Evolutionary conservation across 331 rosid species (phyloP), one percentile per base, ranked within the genome.

Genomic region (Saraca asoca): DNA sequence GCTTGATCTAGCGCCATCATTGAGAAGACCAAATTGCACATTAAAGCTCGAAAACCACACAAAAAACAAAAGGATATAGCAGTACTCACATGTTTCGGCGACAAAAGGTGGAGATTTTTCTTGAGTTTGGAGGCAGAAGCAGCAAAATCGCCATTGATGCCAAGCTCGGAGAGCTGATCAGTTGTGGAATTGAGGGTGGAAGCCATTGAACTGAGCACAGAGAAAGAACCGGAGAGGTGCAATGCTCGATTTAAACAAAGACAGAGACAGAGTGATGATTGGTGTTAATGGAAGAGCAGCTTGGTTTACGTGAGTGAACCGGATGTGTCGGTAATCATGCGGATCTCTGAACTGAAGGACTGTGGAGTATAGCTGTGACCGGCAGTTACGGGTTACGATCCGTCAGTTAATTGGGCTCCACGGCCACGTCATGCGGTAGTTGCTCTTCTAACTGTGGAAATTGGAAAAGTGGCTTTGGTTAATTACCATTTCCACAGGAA

Each of bases 91-190:
- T 90, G 85, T 49, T 84, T 70, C 1, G 88, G 72, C 3, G 92
- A 62, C 19, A 90, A 83, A 74, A 83, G 84, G 77, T 58, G 90
- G 52, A 84, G 76, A 63, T 77, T 84, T 18, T 58, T 62, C 59
- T 37, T 58, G 11, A 83, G 76, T 62, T 81, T 81, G 5, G 84
- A 87, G 43, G 68, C 70, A 38, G 84, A 71, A 7, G 76, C 45
- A 33, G 79, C 76, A 63, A 86, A 71, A 77, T 54, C 80, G 49
- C 53, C 81, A 62, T 60, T 44, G 78, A 79, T 16, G 5, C 55
- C 79, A 53, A 85, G 85, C 37, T 73, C 34, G 48, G 82, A 43
- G 17, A 78, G 84, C 57, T 71, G 77, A 7, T 69, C 84, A 4
- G 74, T 74, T 37, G 78, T 33, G 75, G 83, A 63, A 13, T 79